Evolutionary conservation across 192 early-diverging fungal genomes (phyloP), one percentile per base, ranked within the genome.

Genomic region (Allomyces macrogynus): DNA sequence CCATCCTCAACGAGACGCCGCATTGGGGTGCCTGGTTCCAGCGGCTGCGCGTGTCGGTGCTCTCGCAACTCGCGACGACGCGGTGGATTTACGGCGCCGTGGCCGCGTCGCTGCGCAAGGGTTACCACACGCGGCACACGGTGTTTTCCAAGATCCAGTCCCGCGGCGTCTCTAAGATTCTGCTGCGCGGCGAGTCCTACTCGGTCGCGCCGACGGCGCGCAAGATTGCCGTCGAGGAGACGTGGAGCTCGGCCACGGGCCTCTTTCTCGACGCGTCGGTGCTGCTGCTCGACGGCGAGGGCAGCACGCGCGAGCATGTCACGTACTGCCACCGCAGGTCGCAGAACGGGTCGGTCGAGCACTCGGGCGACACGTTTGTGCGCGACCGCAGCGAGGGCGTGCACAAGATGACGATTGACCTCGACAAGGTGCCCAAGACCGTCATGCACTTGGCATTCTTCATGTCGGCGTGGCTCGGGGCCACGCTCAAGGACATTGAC

Each of bases 181-280:
- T 40, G 32, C 32, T 40, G 32, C 32, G 32, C 32, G 32, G 32
- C 10, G 62, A 74, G 44, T 69, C 69, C 3, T 74, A 69, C 60
- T 61, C 65, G 12, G 67, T 65, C 22, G 66, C 69, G 18, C 73
- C 69, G 20, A 61, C 62, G 63, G 62, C 66, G 9, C 62, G 64
- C 23, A 64, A 67, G 49, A 63, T 74, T 43, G 69, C 71, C n/a
- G 71, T 74, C 69, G 69, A 74, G 43, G 72, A 71, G 61, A 62
- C 63, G 18, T 74, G 72, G 72, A 64, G 66, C 22, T 64, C 24
- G 18, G 68, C 66, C 0, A 67, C 61, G 20, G 20, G 22, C 20
- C 24, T 23, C 27, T 74, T 42, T 61, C 65, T 74, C 11, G 72
- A 74, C 65, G 72, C 72, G 8, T 60, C 69, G 54, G 66, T 43